Percentiles rank a stretch among this genome's conserved stretches.
Evolutionary conservation across 768 basidiomycete genomes (phyloP).

Genomic region (Gymnopilus dilepis): DNA sequence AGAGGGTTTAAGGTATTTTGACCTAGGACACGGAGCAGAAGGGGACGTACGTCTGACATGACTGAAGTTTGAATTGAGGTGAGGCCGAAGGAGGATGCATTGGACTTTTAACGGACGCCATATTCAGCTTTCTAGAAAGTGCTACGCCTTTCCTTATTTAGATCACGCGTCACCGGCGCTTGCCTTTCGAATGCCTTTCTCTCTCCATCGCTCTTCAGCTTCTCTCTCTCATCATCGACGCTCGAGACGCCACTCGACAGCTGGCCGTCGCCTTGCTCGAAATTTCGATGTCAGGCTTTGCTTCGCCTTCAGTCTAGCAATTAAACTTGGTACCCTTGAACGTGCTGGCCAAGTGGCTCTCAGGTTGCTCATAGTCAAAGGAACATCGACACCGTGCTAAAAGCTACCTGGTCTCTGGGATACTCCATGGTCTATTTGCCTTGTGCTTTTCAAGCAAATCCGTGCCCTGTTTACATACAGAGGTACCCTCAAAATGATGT

Average conservation of each 20-base stretch:
- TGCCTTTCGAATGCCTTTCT: conserved; percentile 2
- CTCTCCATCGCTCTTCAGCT: not conserved
- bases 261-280: not conserved
- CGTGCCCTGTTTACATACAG: not conserved
- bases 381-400: not conserved
- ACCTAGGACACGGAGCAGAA: not conserved
- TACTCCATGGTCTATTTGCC: not conserved
- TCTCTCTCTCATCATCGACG: not conserved
- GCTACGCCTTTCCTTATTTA: conserved; percentile 28
- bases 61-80: conserved; percentile 17
- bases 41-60: conserved; percentile 48
- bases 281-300: not conserved
- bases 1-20: conserved; percentile 10
- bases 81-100: not conserved
- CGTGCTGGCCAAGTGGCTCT: not conserved
- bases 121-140: conserved; percentile 37
- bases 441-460: not conserved
- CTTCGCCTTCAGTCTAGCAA: not conserved
- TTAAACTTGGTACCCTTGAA: not conserved
- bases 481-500: not conserved
- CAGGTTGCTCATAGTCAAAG: not conserved
- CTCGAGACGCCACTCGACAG: not conserved
- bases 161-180: conserved; percentile 29
- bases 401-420: not conserved
- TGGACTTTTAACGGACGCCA: conserved; percentile 22